A percentile compares a stretch with the other conserved stretches of the same genome.
Conservation (phyloP, 2,329 filamentous ascomycete genomes). For the Curvularia hawaiiensis region DNA sequence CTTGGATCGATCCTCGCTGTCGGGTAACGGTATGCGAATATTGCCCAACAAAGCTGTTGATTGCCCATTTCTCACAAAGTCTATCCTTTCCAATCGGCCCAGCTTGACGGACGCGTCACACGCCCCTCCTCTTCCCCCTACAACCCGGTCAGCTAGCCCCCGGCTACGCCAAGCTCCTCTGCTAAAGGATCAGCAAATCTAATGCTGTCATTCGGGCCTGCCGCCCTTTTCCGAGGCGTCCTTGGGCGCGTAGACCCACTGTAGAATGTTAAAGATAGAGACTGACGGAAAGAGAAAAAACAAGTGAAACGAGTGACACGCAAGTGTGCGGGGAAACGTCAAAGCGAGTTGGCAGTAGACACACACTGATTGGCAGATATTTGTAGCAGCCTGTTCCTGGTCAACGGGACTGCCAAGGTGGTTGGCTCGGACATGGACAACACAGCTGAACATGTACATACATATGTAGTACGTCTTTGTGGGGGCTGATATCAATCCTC, state of each 20-base stretch:
- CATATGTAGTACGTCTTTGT: not conserved
- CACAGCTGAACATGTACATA: not conserved
- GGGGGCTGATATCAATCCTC: not conserved
- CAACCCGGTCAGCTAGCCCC: not conserved
- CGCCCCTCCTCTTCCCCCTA: not conserved
- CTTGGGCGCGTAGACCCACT: constrained; percentile 1
- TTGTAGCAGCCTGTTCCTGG: constrained; percentile 11
- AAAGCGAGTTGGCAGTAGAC: constrained; percentile 6
- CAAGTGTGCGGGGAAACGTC: constrained; percentile 16
- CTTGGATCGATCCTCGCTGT: constrained; percentile 1
- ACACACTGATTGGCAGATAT: constrained; percentile 2
- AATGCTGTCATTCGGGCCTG: constrained; percentile 3
- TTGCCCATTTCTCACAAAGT: not conserved
- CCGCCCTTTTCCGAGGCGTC: constrained; percentile 7
- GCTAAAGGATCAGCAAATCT: constrained; percentile 9
- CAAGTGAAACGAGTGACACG: constrained; percentile 11
- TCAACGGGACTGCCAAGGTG: not conserved
- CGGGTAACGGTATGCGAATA: not conserved
- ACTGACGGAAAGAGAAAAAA: not conserved
- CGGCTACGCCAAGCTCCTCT: not conserved
- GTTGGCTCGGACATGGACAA: not conserved
- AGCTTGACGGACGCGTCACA: constrained; percentile 12
- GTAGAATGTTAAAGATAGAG: not conserved
- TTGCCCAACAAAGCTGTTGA: constrained; percentile 2
- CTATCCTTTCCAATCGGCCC: constrained; percentile 11